phyloP scores from a whole-genome alignment of 176 grass and related monocot genomes.

The Dactylis glomerata region DNA sequence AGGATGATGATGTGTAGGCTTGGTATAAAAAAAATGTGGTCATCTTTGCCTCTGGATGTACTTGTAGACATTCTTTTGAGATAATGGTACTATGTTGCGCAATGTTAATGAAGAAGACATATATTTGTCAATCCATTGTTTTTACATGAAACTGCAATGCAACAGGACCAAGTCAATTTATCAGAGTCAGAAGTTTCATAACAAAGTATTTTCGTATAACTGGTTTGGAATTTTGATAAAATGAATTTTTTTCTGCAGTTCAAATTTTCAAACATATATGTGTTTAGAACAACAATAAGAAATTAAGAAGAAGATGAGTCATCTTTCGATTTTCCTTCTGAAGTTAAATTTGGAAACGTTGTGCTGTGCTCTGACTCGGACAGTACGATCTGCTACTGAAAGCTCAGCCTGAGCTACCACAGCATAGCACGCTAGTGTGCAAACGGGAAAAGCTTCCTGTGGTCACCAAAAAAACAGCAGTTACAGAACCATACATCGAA shows the following conservation, averaged over 20 bases:
- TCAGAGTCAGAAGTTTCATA: background rate
- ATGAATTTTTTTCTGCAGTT: too few relatives aligned
- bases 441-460: slow-evolving; percentile 19
- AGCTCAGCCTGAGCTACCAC: background rate
- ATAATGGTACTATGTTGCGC: slow-evolving; percentile 8
- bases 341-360: background rate
- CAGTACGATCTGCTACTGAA: background rate
- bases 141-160: background rate
- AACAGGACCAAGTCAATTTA: background rate
- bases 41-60: background rate
- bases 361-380: background rate
- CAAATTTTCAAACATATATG: background rate
- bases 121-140: background rate
- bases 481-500: slow-evolving; percentile 16
- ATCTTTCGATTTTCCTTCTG: background rate
- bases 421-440: background rate
- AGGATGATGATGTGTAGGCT: slow-evolving; percentile 57
- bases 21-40: background rate
- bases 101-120: background rate
- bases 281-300: background rate
- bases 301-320: background rate
- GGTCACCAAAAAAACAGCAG: slow-evolving; percentile 16
- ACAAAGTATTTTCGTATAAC: background rate
- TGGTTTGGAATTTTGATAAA: background rate
- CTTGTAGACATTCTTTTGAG: slow-evolving; percentile 33